Evolutionary conservation across 805 yeast genomes (phyloP), one percentile per base, ranked within the genome.

Genomic region (Kregervanrija delftensis): DNA sequence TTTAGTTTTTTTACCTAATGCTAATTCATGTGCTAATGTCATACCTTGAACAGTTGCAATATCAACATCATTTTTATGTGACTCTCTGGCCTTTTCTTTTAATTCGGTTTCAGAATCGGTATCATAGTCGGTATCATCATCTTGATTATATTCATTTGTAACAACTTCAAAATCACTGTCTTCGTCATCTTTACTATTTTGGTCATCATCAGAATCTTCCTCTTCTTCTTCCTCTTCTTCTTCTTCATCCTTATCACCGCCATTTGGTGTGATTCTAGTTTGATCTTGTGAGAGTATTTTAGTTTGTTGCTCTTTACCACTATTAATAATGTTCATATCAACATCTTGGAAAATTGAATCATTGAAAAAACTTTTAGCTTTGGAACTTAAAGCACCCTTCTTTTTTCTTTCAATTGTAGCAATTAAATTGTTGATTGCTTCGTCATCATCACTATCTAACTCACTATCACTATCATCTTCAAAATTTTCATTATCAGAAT

Each of bases 11-110:
- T 87, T 89, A 9, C 96, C 96, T 22, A 88, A 65, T 0, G 98
- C 99, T 35, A 93, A 73, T 65, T 93, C 89, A 61, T 93, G 99
- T 0, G 99, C 99, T 56, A 93, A 69, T 0, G 99, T 93, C 99
- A 93, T 93, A 5, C 96, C 96, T 62, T 89, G 95, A 1, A 85
- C 95, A 2, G 96, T 89, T 14, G 93, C 95, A 48, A 90, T 70
- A 51, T 87, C 96, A 41, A 87, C 80, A 48, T 79, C 83, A 42
- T 77, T 72, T 47, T 76, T 68, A 52, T 84, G 86, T 28, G 63
- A 67, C 52, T 60, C 69, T 56, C 41, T 68, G 55, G 59, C 61
- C 56, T 66, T 70, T 50, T 64, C 68, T 48, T 56, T 68, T 43
- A 56, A 61, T 59, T 79, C 84, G 42, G 72, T 79, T 32, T 78